Percentiles rank a stretch among this genome's conserved stretches.
Evolutionary conservation across 192 early-diverging fungal species (phyloP).

Genomic region (Phycomyces blakesleeanus): DNA sequence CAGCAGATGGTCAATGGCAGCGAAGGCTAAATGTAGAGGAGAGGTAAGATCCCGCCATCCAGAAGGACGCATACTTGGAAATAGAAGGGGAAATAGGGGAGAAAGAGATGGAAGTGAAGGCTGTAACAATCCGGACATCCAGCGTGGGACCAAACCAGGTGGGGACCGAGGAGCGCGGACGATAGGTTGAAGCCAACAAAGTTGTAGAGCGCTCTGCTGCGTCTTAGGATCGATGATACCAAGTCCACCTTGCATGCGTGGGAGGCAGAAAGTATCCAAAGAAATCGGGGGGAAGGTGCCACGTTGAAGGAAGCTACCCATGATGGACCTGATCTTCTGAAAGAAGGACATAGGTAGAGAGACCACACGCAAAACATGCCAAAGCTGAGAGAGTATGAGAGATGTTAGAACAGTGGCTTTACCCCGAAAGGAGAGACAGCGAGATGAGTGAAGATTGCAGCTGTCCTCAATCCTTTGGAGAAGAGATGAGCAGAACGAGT

Average conservation of each 20-base stretch:
- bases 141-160: too few species aligned
- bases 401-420: neutral
- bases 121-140: too few species aligned
- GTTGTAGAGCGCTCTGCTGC: neutral
- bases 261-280: neutral
- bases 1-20: too few species aligned
- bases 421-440: neutral
- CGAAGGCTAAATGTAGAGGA: too few species aligned
- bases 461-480: neutral
- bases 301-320: neutral
- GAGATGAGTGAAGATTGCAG: neutral
- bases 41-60: too few species aligned
- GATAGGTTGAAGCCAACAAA: too few species aligned
- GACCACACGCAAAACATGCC: constrained; percentile 12
- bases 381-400: constrained; percentile 5
- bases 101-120: too few species aligned
- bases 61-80: too few species aligned
- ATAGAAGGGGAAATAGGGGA: too few species aligned
- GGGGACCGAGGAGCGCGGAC: too few species aligned
- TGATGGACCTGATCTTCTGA: neutral
- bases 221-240: neutral
- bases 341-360: neutral
- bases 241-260: neutral
- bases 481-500: neutral
- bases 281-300: neutral